Conservation (phyloP, 306 rosid genomes). For the Lablab purpureus region DNA sequence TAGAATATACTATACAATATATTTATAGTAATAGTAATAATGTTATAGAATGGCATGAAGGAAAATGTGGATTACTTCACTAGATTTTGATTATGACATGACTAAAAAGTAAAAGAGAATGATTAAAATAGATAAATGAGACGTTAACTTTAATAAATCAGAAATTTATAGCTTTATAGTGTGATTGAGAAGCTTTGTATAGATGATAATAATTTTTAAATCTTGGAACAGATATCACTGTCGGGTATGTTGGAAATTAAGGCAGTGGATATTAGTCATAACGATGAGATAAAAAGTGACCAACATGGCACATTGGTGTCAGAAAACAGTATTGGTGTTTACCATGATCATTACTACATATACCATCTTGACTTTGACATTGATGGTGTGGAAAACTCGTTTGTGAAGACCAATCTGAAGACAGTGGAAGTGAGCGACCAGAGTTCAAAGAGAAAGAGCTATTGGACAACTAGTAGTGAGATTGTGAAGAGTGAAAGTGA, state of each 20-base stretch:
- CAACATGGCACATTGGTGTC: constrained; percentile 59
- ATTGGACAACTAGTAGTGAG: constrained; percentile 51
- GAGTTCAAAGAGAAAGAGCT: constrained; percentile 59
- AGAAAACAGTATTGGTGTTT: constrained; percentile 57
- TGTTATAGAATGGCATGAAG: too few relatives aligned
- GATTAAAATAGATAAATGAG: too few relatives aligned
- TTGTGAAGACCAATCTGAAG: constrained; percentile 53
- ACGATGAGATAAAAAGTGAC: constrained; percentile 53
- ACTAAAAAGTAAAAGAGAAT: too few relatives aligned
- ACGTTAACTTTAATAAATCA: too few relatives aligned
- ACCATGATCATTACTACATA: constrained; percentile 69
- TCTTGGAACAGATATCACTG: constrained; percentile 52
- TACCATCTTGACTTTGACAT: constrained; percentile 69
- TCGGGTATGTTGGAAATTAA: constrained; percentile 59
- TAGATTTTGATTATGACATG: too few relatives aligned
- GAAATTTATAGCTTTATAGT: too few relatives aligned
- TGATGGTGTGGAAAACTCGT: constrained; percentile 63
- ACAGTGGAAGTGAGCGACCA: constrained; percentile 27
- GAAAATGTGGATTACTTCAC: too few relatives aligned
- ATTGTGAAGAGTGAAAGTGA: constrained; percentile 52
- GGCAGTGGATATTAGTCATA: constrained; percentile 47
- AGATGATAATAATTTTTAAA: too few relatives aligned
- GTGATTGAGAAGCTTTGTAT: too few relatives aligned
- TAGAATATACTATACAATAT: too few relatives aligned
- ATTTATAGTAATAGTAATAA: too few relatives aligned